phyloP scores from a whole-genome alignment of 768 basidiomycete species.

The Leccinum disarticulatum region DNA sequence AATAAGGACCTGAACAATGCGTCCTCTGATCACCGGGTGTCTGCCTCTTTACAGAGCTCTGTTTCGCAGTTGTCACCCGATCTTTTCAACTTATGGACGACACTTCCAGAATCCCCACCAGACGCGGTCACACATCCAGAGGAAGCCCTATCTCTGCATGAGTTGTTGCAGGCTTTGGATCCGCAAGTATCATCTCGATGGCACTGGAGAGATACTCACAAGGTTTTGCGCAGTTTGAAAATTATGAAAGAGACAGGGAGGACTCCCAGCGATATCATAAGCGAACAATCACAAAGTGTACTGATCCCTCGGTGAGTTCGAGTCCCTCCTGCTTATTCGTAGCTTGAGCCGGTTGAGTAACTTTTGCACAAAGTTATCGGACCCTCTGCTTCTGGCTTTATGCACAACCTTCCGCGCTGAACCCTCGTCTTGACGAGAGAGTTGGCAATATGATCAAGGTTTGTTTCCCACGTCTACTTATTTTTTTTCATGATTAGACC shows the following conservation, averaged over 20 bases:
- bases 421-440: slow-evolving; percentile 69
- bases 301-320: slow-evolving; percentile 51
- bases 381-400: slow-evolving; percentile 92
- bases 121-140: slow-evolving; percentile 55
- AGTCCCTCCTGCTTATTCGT: slow-evolving; percentile 1
- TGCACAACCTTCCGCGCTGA: slow-evolving; percentile 61
- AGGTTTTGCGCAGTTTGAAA: slow-evolving; percentile 76
- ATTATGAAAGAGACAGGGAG: slow-evolving; percentile 73
- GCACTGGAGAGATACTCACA: slow-evolving; percentile 96
- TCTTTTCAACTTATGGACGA: slow-evolving; percentile 49
- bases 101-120: slow-evolving; percentile 60
- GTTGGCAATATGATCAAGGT: slow-evolving; percentile 92
- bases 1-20: slow-evolving; percentile 21
- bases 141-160: slow-evolving; percentile 61
- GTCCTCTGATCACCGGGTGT: slow-evolving; percentile 18
- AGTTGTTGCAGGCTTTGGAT: slow-evolving; percentile 68
- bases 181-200: slow-evolving; percentile 73
- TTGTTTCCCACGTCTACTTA: background rate
- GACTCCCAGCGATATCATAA: slow-evolving; percentile 65
- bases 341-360: background rate
- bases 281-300: slow-evolving; percentile 52
- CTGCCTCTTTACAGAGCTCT: slow-evolving; percentile 40
- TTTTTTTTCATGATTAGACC: background rate
- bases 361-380: slow-evolving; percentile 56
- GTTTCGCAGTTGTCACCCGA: slow-evolving; percentile 47